These are phyloP conservation scores for Solanum tarijense DNA, from an alignment of 257 asterid genomes.

Conservation along the genomic window DNA sequence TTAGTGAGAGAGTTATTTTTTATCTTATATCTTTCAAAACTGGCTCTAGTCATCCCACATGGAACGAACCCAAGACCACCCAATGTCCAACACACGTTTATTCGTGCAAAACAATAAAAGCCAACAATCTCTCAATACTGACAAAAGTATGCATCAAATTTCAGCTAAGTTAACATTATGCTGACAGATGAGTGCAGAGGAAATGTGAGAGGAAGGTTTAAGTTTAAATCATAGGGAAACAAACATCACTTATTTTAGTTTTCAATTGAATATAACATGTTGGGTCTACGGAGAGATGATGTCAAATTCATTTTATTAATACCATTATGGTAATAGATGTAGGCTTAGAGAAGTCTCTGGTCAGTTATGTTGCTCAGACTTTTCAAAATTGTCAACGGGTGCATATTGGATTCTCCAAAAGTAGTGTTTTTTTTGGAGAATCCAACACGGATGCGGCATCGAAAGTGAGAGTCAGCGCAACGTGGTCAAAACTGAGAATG, in stretches of 20 bases:
- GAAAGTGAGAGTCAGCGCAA: neutral
- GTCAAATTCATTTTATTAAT: neutral
- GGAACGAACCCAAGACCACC: neutral
- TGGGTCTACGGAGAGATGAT: neutral
- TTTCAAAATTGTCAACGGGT: neutral
- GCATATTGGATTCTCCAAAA: neutral
- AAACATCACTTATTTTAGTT: neutral
- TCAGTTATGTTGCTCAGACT: neutral
- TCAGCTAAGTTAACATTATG: neutral
- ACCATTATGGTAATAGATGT: neutral
- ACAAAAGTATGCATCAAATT: neutral
- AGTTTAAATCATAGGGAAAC: neutral
- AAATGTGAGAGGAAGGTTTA: neutral
- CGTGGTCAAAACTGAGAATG: neutral
- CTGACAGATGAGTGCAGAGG: neutral
- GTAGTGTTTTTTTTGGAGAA: neutral
- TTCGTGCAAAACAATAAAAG: neutral
- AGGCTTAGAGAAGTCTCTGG: neutral
- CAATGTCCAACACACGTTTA: neutral
- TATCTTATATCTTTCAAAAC: neutral
- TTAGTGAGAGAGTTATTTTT: neutral
- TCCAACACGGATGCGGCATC: neutral
- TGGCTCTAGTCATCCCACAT: neutral
- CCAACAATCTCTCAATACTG: neutral
- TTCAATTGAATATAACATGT: neutral